These are phyloP conservation scores for Ceratocystis lukuohia DNA, from an alignment of 2,329 filamentous ascomycete species.

Conservation along the genomic window DNA sequence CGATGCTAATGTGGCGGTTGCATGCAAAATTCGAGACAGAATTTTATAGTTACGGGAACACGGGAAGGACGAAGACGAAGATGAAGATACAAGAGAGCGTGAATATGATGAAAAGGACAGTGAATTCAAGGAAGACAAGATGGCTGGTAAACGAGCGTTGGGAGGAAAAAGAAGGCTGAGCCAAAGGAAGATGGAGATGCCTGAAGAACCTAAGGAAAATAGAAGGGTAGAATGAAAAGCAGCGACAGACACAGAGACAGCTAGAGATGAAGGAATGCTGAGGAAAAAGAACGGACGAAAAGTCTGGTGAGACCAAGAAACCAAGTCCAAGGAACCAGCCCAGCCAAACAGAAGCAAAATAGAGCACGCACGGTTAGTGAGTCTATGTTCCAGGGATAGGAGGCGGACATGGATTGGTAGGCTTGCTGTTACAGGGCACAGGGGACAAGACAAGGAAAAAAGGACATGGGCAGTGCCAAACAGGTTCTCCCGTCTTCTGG, in stretches of 20 bases:
- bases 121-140: too few species aligned
- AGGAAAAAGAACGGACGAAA: background rate
- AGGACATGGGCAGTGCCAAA: background rate
- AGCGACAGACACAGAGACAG: background rate
- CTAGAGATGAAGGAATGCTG: background rate
- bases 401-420: background rate
- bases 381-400: background rate
- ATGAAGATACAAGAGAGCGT: too few species aligned
- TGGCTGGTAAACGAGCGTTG: too few species aligned
- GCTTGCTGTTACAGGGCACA: background rate
- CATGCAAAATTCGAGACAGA: background rate
- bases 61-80: background rate
- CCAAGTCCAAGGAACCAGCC: background rate
- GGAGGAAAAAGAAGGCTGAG: too few species aligned
- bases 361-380: background rate
- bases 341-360: background rate
- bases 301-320: background rate
- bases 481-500: too few species aligned
- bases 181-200: too few species aligned
- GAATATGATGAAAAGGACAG: too few species aligned
- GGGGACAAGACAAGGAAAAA: background rate
- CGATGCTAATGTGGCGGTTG: background rate
- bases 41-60: background rate
- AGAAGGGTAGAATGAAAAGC: too few species aligned
- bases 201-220: too few species aligned